Percentiles rank a stretch among this genome's conserved stretches.
These are phyloP conservation scores for Stagonosporopsis chrysanthemi DNA, from an alignment of 2,329 filamentous ascomycete species.

Conservation along the genomic window DNA sequence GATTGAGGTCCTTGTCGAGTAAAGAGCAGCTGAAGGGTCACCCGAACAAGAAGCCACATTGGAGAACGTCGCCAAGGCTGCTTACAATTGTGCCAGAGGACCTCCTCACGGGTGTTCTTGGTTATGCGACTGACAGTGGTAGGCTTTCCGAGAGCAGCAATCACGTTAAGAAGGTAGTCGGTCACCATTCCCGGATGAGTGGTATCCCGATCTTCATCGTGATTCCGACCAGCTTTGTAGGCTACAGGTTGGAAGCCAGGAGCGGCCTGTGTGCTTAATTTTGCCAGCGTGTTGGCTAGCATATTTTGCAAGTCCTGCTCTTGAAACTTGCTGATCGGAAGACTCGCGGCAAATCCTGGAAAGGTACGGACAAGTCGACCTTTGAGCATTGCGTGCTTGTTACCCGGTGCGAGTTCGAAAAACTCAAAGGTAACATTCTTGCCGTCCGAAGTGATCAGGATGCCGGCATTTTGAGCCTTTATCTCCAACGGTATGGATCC, in stretches of 20 bases:
- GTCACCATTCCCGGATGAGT: constrained; percentile 60
- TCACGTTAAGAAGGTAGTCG: constrained; percentile 57
- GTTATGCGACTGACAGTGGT: constrained; percentile 43
- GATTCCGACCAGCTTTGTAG: constrained; percentile 49
- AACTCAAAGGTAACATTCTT: constrained; percentile 49
- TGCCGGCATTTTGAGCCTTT: constrained; percentile 56
- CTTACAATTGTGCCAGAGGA: constrained; percentile 53
- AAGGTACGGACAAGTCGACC: constrained; percentile 56
- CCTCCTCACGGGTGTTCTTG: constrained; percentile 64
- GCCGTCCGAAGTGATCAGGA: constrained; percentile 49
- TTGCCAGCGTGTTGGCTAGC: constrained; percentile 45
- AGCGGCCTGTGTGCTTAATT: constrained; percentile 48
- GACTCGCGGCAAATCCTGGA: constrained; percentile 51
- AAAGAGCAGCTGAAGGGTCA: constrained; percentile 55
- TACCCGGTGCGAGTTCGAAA: constrained; percentile 58
- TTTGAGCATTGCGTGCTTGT: constrained; percentile 49
- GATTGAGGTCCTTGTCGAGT: constrained; percentile 29
- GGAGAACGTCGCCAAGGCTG: constrained; percentile 62
- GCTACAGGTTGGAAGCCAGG: constrained; percentile 46
- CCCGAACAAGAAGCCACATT: constrained; percentile 64
- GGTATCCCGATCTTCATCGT: constrained; percentile 59
- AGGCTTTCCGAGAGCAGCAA: constrained; percentile 46
- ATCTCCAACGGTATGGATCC: constrained; percentile 51
- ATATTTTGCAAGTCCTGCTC: constrained; percentile 26
- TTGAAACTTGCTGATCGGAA: constrained; percentile 36